Base-by-base conservation (phyloP, 1,284 basidiomycete species). In the Vanrija pseudolonga region DNA sequence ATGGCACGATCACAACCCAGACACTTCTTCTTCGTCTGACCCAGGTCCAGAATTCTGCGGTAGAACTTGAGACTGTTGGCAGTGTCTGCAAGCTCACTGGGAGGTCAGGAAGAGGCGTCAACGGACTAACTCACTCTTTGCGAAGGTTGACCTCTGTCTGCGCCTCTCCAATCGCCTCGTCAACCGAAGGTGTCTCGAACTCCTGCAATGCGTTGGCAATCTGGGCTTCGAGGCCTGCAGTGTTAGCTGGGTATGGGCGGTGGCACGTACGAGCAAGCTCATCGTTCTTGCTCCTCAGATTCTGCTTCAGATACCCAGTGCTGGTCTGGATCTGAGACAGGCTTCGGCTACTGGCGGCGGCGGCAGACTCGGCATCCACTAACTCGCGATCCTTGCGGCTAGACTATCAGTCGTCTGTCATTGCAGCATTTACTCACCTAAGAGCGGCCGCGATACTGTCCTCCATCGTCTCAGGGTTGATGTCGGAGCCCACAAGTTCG, bases 1-100 rank as follows among this genome's bases (percentile, higher is more conserved):
- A 97, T 79, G 24, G 78, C 78, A 6, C 93, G 83, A 60, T 84
- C 83, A 70, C 94, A 97, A 4, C 85, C 85, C 19, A 83, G 78
- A 65, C 94, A 98, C 3, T 80, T 78, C 62, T 88, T 85, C 60
- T 85, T 82, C 32, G 79, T 76, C 68, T 83, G 83, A 18, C 86
- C 89, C 1, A 77, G 73, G 20, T 79, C 76, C 11, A 91, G 79
- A 22, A 94, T 74, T 2, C 77, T 76, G 51, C 87, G 78, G 66
- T 86, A 92, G 26, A 89, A 83, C 36, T 61, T 53, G 26, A 56
- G 45, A 20, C 49, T 49, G 40, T 41, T 56, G 18, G 54, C 45
- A 2, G 54, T 43, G 48, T 57, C 56, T 8, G 54, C 53, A 4
- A 63, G 48, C 41, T 63, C 59, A 20, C 59, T 60, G 45, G 4